Base-by-base conservation (phyloP, 2,329 filamentous ascomycete species). In the Rhynchosporium agropyri region DNA sequence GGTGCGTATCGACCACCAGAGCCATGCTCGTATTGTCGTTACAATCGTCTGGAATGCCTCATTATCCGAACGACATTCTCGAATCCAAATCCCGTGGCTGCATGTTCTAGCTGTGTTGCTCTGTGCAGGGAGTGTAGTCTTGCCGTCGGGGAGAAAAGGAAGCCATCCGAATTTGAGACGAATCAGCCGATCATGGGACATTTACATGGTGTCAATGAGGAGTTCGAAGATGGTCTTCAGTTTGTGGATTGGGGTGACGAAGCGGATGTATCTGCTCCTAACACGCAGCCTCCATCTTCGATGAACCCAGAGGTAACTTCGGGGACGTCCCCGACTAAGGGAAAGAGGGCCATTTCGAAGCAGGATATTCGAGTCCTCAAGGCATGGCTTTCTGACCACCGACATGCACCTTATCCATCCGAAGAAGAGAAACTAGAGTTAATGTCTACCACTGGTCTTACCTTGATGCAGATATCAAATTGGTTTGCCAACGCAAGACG, bases 171-270 rank as follows among this genome's bases (percentile, higher is more conserved):
- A 40, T 57, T 57, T 46, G 54, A 57, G 40, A 57, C 40, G 13
- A 45, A 45, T 33, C 38, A 29, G 12, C 54, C 54, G 29, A 57
- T 57, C 13, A 57, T 57, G 54, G 54, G 54, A 2, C 54, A 57
- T 36, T 46, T 57, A n/a, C 54, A 57, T n/a, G 54, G 54, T 26
- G 54, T 57, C 12, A 57, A 57, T 26, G 54, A 57, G 29, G 54
- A 57, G 8, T 57, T 31, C 12, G 40, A 57, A 31, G 54, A 57
- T 57, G 54, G 54, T 2, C 54, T 57, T 45, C 8, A 57, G n/a
- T 57, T 45, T 36, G 38, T 46, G 40, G 42, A 57, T 20, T 43
- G 54, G 54, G 54, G 54, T 13, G 42, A 57, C 45, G 54, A 57
- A 20, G 54, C 54, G 12, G 54, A 46, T 45, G n/a, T 33, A 15